Evolutionary conservation across 768 basidiomycete genomes (phyloP), one percentile per base, ranked within the genome.

Genomic region (Boletellus sp.): DNA sequence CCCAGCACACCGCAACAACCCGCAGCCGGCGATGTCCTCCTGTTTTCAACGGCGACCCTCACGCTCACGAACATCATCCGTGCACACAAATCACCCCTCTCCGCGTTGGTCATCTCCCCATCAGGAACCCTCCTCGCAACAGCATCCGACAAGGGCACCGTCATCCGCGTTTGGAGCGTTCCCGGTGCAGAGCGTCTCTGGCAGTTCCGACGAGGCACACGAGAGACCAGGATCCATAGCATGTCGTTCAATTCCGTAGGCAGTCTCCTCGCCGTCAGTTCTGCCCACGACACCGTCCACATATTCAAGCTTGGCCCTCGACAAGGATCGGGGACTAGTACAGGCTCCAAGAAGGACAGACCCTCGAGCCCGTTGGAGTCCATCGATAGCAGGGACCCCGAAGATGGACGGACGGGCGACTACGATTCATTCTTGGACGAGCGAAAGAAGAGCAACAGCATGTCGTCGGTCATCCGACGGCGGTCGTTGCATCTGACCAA

Each of bases 1-100:
- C 69, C 78, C 1, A 69, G 74, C 2, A 61, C 70, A 33, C 43
- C 73, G 0, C 60, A 73, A 6, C 83, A 80, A 56, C 64, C 64
- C 3, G 59, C 59, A 7, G 77, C 83, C 5, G 89, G 91, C 54
- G 94, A 98, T 68, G 93, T 98, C 44, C 83, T 96, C 58, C 75
- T 99, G 23, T 98, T 98, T 76, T 92, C 91, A 44, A 94, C 95
- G 2, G 85, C 93, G 47, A 84, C 90, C 7, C 81, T 97, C 24
- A 88, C 89, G 3, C 90, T 94, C 24, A 82, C 90, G 38, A 98
- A 99, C 73, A 92, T 95, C 60, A 88, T 99, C 50, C 94, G 93
- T 62, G 96, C 96, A 16, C 96, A 99, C 74, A 97, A 97, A 70
- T 71, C 93, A 1, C 91, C 95, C 5, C 85, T 99, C 53, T 89